A percentile compares a stretch with the other conserved stretches of the same genome.
phyloP scores from a whole-genome alignment of 169 alveolate species.

The Besnoitia besnoiti region DNA sequence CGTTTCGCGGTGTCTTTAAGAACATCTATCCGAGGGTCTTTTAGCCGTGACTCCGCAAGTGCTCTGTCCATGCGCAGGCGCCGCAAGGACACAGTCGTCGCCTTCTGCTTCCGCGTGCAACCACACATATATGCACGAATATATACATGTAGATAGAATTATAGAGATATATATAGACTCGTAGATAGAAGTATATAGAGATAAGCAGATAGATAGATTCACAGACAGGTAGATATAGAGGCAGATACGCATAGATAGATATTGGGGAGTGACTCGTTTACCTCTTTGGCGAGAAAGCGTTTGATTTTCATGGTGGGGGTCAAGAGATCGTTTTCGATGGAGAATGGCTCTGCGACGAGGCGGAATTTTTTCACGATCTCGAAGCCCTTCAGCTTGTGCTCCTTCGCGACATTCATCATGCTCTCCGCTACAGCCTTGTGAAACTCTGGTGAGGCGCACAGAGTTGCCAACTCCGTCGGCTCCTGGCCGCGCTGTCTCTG shows the following conservation, averaged over 20 bases:
- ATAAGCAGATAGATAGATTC: no score
- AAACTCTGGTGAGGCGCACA: constrained; percentile 45
- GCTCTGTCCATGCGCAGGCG: no score
- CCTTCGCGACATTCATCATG: constrained; percentile 58
- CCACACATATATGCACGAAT: neutral
- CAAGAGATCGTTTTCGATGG: constrained; percentile 70
- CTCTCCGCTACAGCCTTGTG: constrained; percentile 48
- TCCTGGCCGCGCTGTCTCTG: neutral
- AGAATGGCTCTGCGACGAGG: constrained; percentile 66
- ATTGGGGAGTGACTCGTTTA: neutral
- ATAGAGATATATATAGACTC: neutral
- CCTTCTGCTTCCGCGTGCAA: neutral
- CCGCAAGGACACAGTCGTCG: neutral
- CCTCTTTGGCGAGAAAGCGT: constrained; percentile 63
- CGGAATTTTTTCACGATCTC: constrained; percentile 50
- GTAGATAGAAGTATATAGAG: neutral
- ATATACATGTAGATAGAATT: neutral
- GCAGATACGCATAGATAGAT: neutral
- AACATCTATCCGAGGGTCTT: no score
- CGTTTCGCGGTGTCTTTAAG: no score
- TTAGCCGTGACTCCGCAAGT: no score
- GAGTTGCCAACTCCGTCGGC: constrained; percentile 17
- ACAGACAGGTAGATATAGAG: neutral
- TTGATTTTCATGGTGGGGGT: constrained; percentile 73
- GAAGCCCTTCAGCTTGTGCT: constrained; percentile 63